These are phyloP conservation scores for Candida chauliodis DNA, from an alignment of 805 yeast species.

Conservation along the genomic window DNA sequence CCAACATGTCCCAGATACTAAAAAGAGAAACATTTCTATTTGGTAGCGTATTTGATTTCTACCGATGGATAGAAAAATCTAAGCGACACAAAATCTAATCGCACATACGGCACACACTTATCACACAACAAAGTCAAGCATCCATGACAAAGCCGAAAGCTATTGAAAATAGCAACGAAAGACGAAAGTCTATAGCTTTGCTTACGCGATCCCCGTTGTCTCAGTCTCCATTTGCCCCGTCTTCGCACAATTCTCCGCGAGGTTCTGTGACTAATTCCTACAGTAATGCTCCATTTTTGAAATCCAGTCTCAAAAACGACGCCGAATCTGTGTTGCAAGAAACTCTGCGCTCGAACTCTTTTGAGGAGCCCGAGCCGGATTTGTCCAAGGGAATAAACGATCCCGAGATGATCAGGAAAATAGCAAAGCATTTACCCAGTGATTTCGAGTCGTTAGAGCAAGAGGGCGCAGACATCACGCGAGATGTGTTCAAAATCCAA, in stretches of 20 bases:
- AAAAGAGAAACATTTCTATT: not conserved
- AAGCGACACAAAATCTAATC: too few species aligned
- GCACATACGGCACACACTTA: too few species aligned
- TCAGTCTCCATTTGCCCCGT: slow-evolving; percentile 20
- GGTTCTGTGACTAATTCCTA: slow-evolving; percentile 11
- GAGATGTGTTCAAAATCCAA: slow-evolving; percentile 40
- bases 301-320: slow-evolving; percentile 10
- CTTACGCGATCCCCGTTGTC: slow-evolving; percentile 28
- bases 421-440: slow-evolving; percentile 36
- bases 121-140: too few species aligned
- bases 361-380: slow-evolving; percentile 18
- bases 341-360: not conserved
- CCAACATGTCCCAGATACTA: too few species aligned
- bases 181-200: slow-evolving; percentile 30
- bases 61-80: too few species aligned
- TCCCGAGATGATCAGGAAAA: slow-evolving; percentile 27
- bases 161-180: slow-evolving; percentile 2
- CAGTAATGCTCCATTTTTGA: slow-evolving; percentile 18
- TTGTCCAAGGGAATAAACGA: slow-evolving; percentile 23
- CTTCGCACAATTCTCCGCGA: slow-evolving; percentile 9
- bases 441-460: slow-evolving; percentile 26
- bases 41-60: not conserved
- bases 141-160: slow-evolving; percentile 4
- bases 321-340: slow-evolving; percentile 8
- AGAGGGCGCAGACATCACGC: slow-evolving; percentile 51